A percentile compares a stretch with the other conserved stretches of the same genome.
These are phyloP conservation scores for Nicotiana otophora DNA, from an alignment of 257 asterid species.

Conservation along the genomic window DNA sequence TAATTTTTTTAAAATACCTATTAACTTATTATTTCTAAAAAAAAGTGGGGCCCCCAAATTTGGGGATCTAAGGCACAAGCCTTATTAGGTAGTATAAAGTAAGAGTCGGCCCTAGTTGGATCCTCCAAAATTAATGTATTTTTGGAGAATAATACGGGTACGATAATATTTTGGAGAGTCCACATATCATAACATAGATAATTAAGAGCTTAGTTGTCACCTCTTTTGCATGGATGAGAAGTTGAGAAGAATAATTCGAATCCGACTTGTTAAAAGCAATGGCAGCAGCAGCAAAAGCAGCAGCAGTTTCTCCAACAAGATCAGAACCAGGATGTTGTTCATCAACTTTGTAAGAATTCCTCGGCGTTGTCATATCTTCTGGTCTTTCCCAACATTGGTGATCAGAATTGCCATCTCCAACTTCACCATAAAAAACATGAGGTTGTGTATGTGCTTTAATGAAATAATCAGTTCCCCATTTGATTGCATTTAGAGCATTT, in stretches of 20 bases:
- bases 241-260: constrained; percentile 27
- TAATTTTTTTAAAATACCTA: no score
- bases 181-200: no score
- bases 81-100: no score
- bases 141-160: no score
- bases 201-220: constrained; percentile 6
- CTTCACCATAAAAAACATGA: constrained; percentile 47
- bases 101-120: fast-evolving
- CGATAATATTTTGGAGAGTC: no score
- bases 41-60: no score
- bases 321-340: constrained; percentile 59
- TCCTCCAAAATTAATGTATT: no score
- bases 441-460: constrained; percentile 60
- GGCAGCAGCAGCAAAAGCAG: constrained; percentile 56
- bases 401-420: constrained; percentile 58
- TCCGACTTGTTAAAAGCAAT: constrained; percentile 24
- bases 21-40: no score
- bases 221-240: constrained; percentile 50
- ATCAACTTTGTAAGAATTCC: constrained; percentile 33
- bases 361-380: constrained; percentile 64
- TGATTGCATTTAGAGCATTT: constrained; percentile 34
- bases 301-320: constrained; percentile 66
- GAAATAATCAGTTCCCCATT: constrained; percentile 70
- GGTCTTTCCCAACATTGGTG: constrained; percentile 71
- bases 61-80: no score